phyloP scores from a whole-genome alignment of 2,329 filamentous ascomycete species.

The Ploettnerulaceae sp. region DNA sequence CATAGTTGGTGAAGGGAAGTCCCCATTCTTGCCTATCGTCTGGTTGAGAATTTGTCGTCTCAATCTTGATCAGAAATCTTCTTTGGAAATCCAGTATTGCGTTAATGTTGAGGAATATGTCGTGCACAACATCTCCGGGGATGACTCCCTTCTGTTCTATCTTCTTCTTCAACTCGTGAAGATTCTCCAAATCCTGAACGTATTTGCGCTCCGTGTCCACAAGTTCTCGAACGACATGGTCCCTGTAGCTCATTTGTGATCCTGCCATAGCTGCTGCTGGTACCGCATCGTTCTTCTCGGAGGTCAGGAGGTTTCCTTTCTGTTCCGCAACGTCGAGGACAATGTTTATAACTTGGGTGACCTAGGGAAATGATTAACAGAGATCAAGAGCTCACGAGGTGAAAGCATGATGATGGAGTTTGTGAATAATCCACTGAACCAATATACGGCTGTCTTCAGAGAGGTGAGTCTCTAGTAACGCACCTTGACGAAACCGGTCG shows the following conservation, averaged over 20 bases:
- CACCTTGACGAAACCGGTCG: constrained; percentile 94
- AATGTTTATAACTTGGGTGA: constrained; percentile 85
- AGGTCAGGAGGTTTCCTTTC: constrained; percentile 65
- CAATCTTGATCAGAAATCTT: constrained; percentile 88
- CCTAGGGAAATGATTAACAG: constrained; percentile 42
- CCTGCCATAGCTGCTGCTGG: constrained; percentile 45
- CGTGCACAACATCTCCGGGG: constrained; percentile 83
- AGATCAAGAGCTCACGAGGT: background rate
- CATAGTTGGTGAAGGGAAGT: constrained; percentile 78
- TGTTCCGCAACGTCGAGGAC: constrained; percentile 83
- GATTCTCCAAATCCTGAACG: constrained; percentile 90
- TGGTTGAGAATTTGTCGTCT: constrained; percentile 86
- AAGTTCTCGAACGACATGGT: constrained; percentile 87
- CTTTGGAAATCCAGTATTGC: constrained; percentile 92
- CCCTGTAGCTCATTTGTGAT: constrained; percentile 66
- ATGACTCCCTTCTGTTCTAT: constrained; percentile 84
- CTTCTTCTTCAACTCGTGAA: constrained; percentile 86
- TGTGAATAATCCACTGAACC: background rate
- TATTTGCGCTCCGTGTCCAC: constrained; percentile 97
- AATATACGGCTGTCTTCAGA: background rate
- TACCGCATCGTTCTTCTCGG: constrained; percentile 47
- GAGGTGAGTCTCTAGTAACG: too few relatives aligned
- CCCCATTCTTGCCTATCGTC: constrained; percentile 84
- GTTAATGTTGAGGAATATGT: constrained; percentile 96
- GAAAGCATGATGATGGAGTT: background rate